A percentile compares a stretch with the other conserved stretches of the same genome.
phyloP scores from a whole-genome alignment of 2,329 filamentous ascomycete species.

The Diaporthe longicolla region DNA sequence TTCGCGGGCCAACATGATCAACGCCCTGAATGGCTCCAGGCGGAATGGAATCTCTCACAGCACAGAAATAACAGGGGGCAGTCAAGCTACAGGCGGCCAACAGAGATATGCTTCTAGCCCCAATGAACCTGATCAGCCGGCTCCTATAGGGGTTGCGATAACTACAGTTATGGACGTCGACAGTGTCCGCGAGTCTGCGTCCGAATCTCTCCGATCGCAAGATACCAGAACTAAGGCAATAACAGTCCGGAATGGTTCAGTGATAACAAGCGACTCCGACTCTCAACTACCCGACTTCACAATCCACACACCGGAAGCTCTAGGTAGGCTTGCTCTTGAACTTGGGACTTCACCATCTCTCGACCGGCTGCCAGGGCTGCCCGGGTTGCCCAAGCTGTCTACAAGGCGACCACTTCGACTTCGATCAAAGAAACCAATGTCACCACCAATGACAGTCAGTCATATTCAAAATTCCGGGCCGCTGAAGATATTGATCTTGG shows the following conservation, averaged over 20 bases:
- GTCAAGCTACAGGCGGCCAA: neutral
- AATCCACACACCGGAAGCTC: neutral
- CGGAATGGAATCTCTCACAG: neutral
- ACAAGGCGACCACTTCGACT: neutral
- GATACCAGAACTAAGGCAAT: neutral
- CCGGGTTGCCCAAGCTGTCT: neutral
- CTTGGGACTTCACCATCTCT: neutral
- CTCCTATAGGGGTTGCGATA: neutral
- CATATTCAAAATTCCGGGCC: neutral
- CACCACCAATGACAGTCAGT: neutral
- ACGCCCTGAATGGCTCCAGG: neutral
- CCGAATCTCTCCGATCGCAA: neutral
- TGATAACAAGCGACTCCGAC: neutral
- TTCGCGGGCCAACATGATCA: slow-evolving; percentile 4
- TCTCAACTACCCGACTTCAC: neutral
- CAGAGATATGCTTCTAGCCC: neutral
- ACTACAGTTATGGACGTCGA: neutral
- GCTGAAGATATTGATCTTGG: neutral
- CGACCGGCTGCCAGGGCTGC: too few relatives aligned
- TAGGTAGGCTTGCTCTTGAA: neutral
- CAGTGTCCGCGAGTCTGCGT: neutral
- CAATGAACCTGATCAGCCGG: neutral
- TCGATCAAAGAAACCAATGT: neutral
- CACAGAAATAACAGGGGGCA: neutral
- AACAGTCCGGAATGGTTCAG: neutral